A percentile compares a stretch with the other conserved stretches of the same genome.
These are phyloP conservation scores for Lachnellula cervina DNA, from an alignment of 2,329 filamentous ascomycete genomes.

Conservation along the genomic window DNA sequence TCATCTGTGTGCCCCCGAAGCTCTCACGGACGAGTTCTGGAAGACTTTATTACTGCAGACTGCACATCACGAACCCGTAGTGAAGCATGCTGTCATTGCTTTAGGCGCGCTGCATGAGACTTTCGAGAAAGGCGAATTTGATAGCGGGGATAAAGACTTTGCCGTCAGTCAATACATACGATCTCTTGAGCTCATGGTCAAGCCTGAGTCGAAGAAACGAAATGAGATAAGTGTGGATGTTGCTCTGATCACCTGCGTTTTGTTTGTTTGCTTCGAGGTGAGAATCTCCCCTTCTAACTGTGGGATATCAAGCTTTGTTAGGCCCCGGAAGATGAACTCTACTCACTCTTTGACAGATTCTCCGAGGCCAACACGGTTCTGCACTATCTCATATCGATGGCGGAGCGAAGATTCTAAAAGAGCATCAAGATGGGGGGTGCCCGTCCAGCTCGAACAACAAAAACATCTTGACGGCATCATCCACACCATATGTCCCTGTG, in stretches of 20 bases:
- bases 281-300: background rate
- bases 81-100: conserved; percentile 19
- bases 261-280: conserved; percentile 23
- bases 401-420: conserved; percentile 14
- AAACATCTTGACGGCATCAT: background rate
- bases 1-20: conserved; percentile 38
- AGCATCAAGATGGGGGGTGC: conserved; percentile 1
- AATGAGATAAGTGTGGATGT: conserved; percentile 11
- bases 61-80: conserved; percentile 42
- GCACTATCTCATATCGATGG: conserved; percentile 17
- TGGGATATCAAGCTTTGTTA: background rate
- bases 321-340: background rate
- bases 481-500: conserved; percentile 7
- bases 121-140: conserved; percentile 3
- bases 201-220: conserved; percentile 15
- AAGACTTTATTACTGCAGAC: conserved; percentile 54
- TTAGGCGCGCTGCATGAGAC: conserved; percentile 18
- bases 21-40: conserved; percentile 61
- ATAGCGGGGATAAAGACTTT: conserved; percentile 8
- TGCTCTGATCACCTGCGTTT: conserved; percentile 14
- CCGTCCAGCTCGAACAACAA: background rate
- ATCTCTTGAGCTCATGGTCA: conserved; percentile 10
- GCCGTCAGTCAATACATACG: conserved; percentile 16
- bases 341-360: conserved; percentile 3
- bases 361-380: conserved; percentile 13